Evolutionary conservation across 177 flowering plant genomes (phyloP), one percentile per base, ranked within the genome.

Genomic region (Vitis hybrid): DNA sequence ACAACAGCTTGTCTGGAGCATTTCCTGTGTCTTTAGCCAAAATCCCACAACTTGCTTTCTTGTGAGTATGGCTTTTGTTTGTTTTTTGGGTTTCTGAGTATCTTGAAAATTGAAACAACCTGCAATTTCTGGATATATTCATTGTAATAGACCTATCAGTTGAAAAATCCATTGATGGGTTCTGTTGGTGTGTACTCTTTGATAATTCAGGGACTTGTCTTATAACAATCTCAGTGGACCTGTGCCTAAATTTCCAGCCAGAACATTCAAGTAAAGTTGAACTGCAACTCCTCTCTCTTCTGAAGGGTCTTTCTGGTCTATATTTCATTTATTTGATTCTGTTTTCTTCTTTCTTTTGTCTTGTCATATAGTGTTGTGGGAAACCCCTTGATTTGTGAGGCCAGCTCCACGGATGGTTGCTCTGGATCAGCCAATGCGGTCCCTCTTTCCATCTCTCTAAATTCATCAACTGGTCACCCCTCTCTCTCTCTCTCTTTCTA

Each of bases 211-310:
- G 85, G 98, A 94, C 78, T 78, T 94, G 82, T 94, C 98, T 67
- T 92, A 70, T 75, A 94, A 94, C 80, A 92, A 92, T 79, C 93
- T 94, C 73, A 88, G 84, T 76, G 95, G 97, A 61, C 95, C 92
- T 50, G 80, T 91, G 32, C 97, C 98, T 55, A 85, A 81, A 71
- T 86, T 86, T 70, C 86, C 97, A 32, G 89, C 91, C 62, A 88
- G 90, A 79, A 88, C 97, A 65, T 94, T 94, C 87, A 90, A 86
- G 97, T 94, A 83, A 72, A 74, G 0, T 17, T 46, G 60, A 66
- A 72, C 60, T 52, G 61, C 70, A n/a, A 54, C 40, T 54, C 58
- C 27, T 14, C 19, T 68, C 50, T 35, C 55, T 62, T 32, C n/a
- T 66, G 14, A 21, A 18, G 52, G 24, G 17, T 70, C 1, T 52